phyloP scores from a whole-genome alignment of 768 basidiomycete genomes.

The Suillus ampliporus region DNA sequence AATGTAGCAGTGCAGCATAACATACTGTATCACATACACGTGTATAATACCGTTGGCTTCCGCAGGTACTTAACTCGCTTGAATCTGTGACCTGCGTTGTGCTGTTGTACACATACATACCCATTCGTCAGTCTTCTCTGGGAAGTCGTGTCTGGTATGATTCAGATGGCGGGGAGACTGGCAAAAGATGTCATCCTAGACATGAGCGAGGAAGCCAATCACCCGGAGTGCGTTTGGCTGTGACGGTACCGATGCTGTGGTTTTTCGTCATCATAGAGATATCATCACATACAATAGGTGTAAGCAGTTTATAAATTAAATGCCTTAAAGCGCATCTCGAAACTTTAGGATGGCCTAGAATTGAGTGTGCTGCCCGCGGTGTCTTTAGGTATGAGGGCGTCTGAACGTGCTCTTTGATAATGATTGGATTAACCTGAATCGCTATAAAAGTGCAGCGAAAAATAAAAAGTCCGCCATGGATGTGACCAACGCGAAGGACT shows the following conservation, averaged over 20 bases:
- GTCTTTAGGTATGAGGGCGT: neutral
- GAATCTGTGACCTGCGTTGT: neutral
- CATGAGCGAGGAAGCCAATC: too few relatives aligned
- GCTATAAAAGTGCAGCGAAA: neutral
- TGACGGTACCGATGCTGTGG: neutral
- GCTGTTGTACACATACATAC: too few relatives aligned
- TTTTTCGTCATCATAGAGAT: neutral
- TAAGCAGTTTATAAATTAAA: neutral
- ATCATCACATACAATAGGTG: too few relatives aligned
- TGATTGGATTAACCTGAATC: neutral
- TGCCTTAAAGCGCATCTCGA: neutral
- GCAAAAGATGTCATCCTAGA: too few relatives aligned
- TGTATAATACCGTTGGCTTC: neutral
- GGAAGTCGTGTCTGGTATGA: too few relatives aligned
- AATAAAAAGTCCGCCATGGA: neutral
- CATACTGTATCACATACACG: neutral
- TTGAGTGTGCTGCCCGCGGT: neutral
- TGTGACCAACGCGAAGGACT: neutral
- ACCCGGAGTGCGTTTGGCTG: neutral
- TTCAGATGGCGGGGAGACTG: too few relatives aligned
- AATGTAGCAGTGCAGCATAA: conserved; percentile 12
- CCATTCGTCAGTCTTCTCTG: too few relatives aligned
- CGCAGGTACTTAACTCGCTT: neutral
- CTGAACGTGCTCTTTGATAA: neutral
- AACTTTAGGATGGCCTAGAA: neutral